Conservation (phyloP, 352 stramenopile species). For the Globisporangium carolinianum region DNA sequence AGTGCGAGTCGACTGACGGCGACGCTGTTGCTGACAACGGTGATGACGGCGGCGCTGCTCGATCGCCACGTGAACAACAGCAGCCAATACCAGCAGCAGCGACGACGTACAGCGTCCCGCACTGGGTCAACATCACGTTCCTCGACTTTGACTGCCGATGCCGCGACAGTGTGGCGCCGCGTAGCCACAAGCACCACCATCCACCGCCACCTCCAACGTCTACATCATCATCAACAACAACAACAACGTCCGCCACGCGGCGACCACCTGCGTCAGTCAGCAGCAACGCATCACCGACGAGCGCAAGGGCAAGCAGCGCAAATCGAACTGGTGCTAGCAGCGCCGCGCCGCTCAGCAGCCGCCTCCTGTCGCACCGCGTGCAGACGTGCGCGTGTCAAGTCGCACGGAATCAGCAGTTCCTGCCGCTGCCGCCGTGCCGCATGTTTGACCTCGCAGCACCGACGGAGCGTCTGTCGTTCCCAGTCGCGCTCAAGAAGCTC, state of each 20-base stretch:
- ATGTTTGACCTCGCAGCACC: constrained; percentile 70
- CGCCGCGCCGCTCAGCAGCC: constrained; percentile 11
- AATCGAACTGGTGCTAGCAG: neutral
- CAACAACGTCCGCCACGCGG: neutral
- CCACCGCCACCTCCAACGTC: too few relatives aligned
- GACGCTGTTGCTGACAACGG: neutral
- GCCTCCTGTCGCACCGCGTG: constrained; percentile 19
- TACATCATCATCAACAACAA: neutral
- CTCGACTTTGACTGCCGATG: constrained; percentile 75
- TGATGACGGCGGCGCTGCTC: neutral
- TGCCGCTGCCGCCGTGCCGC: constrained; percentile 53
- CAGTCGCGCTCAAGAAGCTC: constrained; percentile 42
- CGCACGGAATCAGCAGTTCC: constrained; percentile 36
- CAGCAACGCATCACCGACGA: neutral
- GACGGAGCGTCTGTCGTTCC: constrained; percentile 40
- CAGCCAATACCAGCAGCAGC: neutral
- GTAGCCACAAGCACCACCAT: too few relatives aligned
- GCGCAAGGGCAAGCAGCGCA: neutral
- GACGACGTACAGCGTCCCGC: constrained; percentile 53
- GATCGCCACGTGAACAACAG: neutral
- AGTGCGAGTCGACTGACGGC: too few relatives aligned
- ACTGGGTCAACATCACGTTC: constrained; percentile 92
- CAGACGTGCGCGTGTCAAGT: constrained; percentile 44
- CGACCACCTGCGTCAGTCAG: neutral
- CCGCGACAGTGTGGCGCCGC: neutral